phyloP scores from a whole-genome alignment of 371 early-diverging fungal species.

The Actinomortierella wolfii region DNA sequence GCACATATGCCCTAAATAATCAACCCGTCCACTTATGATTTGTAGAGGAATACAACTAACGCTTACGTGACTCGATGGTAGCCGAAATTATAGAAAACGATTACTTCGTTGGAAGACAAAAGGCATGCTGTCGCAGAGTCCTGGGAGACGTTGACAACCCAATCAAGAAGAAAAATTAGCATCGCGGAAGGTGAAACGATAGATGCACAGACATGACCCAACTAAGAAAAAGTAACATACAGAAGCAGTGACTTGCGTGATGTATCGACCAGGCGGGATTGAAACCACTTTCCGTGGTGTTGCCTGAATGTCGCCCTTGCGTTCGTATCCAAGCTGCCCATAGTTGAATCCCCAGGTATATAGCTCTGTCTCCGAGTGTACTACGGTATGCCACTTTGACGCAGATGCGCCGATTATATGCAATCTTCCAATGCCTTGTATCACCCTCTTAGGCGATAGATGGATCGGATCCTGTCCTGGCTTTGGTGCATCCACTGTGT shows the following conservation, averaged over 20 bases:
- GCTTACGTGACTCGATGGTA: conserved; percentile 55
- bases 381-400: conserved; percentile 72
- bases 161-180: neutral
- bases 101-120: conserved; percentile 50
- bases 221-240: neutral
- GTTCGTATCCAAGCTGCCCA: conserved; percentile 77
- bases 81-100: conserved; percentile 52
- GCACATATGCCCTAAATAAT: too few species aligned
- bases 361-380: conserved; percentile 58
- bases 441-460: conserved; percentile 61
- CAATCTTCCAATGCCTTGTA: conserved; percentile 59
- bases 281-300: conserved; percentile 59
- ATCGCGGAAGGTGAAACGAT: neutral
- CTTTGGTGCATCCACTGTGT: conserved; percentile 24
- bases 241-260: conserved; percentile 58
- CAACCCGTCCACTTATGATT: neutral
- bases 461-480: conserved; percentile 54
- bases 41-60: too few species aligned
- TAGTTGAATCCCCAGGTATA: conserved; percentile 78
- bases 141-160: too few species aligned
- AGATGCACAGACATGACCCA: neutral
- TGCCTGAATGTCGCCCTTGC: conserved; percentile 52
- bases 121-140: conserved; percentile 62
- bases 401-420: conserved; percentile 70
- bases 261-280: conserved; percentile 27